Conservation (phyloP, 2,329 filamentous ascomycete genomes). For the Stachybotrys elegans region DNA sequence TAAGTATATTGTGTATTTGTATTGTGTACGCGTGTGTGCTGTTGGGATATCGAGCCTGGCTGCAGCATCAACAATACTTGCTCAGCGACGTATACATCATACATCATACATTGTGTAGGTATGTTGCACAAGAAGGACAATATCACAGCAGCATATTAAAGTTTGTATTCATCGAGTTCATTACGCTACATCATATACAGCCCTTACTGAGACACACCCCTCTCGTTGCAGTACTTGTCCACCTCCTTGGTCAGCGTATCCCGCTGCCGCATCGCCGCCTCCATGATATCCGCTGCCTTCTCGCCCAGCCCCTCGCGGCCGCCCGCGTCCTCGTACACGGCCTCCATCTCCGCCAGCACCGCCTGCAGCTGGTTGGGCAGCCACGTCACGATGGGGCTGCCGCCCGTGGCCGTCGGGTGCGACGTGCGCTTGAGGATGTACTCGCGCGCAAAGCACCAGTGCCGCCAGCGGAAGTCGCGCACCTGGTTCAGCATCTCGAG, state of each 20-base stretch:
- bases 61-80: no score
- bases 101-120: no score
- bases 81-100: no score
- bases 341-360: conserved; percentile 65
- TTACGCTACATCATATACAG: no score
- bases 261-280: conserved; percentile 56
- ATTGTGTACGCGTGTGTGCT: no score
- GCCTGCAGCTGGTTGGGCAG: conserved; percentile 75
- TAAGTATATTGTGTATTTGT: no score
- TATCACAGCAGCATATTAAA: no score
- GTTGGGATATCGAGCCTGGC: no score
- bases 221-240: conserved; percentile 65
- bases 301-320: conserved; percentile 37
- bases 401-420: conserved; percentile 75
- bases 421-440: conserved; percentile 75
- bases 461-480: conserved; percentile 75
- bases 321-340: conserved; percentile 43
- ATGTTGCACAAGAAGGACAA: no score
- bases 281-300: conserved; percentile 58
- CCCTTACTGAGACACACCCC: conserved; percentile 31
- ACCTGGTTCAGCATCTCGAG: conserved; percentile 67
- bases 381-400: conserved; percentile 80
- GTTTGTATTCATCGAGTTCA: no score
- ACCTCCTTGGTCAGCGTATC: conserved; percentile 69
- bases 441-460: conserved; percentile 82